Evolutionary conservation across 139 green algal genomes (phyloP).

Genomic region (Mesotaenium endlicherianum): DNA sequence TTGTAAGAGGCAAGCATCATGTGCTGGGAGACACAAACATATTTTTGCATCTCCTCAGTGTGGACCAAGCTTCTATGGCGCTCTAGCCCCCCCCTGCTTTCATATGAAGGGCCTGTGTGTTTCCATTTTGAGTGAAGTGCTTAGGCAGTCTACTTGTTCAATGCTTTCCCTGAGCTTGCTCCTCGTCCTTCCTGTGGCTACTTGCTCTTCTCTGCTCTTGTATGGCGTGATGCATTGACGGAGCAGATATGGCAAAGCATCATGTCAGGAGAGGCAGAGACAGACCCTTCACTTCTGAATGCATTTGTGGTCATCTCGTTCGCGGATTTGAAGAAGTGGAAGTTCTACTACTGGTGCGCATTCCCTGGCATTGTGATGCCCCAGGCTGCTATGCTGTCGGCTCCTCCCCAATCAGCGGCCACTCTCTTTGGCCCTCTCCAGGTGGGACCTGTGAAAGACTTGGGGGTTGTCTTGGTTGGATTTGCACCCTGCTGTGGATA

Average conservation of each 20-base stretch:
- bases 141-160: not conserved
- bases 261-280: conserved; percentile 52
- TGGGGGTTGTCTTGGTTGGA: not conserved
- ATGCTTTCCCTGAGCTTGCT: not conserved
- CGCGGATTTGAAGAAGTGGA: conserved; percentile 89
- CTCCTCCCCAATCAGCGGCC: not conserved
- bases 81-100: no score
- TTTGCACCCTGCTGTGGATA: not conserved
- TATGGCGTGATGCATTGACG: no score
- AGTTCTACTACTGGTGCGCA: conserved; percentile 84
- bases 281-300: conserved; percentile 58
- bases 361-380: conserved; percentile 67
- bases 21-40: no score
- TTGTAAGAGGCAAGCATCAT: no score
- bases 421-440: not conserved
- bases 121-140: not conserved
- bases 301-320: conserved; percentile 72
- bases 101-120: not conserved
- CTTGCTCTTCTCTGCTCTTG: not conserved
- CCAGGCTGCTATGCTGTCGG: not conserved
- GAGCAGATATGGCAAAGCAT: conserved; percentile 71
- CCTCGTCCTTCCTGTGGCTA: not conserved
- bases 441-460: not conserved
- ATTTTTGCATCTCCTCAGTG: no score
- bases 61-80: no score